phyloP scores from a whole-genome alignment of 768 basidiomycete genomes.

The Podaxis carcinomalis region DNA sequence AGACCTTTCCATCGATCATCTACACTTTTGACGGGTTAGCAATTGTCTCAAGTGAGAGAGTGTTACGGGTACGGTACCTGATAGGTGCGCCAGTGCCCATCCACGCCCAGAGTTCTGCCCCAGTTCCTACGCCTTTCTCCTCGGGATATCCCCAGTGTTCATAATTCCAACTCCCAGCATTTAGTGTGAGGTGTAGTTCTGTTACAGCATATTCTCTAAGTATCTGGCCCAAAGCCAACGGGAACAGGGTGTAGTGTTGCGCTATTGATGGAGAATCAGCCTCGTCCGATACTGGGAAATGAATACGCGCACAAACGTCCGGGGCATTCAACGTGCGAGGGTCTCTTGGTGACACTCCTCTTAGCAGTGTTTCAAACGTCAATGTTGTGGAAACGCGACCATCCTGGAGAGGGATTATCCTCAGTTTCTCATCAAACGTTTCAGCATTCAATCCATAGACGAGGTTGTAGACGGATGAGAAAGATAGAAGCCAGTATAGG shows the following conservation, averaged over 20 bases:
- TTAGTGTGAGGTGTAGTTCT: conserved; percentile 85
- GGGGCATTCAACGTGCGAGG: conserved; percentile 48
- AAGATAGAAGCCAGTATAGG: conserved; percentile 7
- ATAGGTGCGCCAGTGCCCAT: conserved; percentile 59
- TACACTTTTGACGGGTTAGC: conserved; percentile 37
- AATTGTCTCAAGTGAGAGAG: neutral
- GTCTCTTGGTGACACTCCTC: conserved; percentile 50
- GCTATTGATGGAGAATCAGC: conserved; percentile 33
- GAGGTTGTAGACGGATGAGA: conserved; percentile 10
- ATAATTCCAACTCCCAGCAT: conserved; percentile 91
- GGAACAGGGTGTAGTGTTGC: conserved; percentile 86
- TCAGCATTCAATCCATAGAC: conserved; percentile 27
- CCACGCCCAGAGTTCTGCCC: conserved; percentile 92
- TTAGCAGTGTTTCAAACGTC: conserved; percentile 66
- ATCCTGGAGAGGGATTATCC: conserved; percentile 58
- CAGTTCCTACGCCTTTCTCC: conserved; percentile 72
- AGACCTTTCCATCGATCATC: conserved; percentile 81
- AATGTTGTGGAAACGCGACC: conserved; percentile 82
- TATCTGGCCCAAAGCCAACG: conserved; percentile 82
- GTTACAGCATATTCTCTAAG: conserved; percentile 81
- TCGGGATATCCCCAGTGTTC: conserved; percentile 79
- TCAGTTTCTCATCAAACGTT: conserved; percentile 44
- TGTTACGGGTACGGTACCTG: conserved; percentile 46
- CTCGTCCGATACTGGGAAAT: no score
- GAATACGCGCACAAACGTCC: conserved; percentile 35